These are phyloP conservation scores for Bryopsis sp. DNA, from an alignment of 139 green algal genomes.

Conservation along the genomic window DNA sequence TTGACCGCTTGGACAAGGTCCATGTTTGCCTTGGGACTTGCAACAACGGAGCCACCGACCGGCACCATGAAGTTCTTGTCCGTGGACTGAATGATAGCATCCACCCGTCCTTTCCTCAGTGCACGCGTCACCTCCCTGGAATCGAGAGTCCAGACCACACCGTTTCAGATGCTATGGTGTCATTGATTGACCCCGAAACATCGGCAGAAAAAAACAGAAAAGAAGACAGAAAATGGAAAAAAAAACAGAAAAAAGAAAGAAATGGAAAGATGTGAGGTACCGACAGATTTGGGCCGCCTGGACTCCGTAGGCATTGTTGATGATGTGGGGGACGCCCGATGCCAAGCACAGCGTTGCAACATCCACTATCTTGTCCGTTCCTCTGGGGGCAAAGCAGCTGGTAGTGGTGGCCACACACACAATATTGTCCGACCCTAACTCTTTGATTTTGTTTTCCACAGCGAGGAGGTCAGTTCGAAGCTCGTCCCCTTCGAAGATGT, in stretches of 20 bases:
- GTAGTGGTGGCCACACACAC: slow-evolving; percentile 79
- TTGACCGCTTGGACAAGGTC: slow-evolving; percentile 63
- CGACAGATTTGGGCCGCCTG: slow-evolving; percentile 51
- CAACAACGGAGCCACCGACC: slow-evolving; percentile 68
- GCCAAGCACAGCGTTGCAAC: slow-evolving; percentile 65
- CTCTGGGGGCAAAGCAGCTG: slow-evolving; percentile 88
- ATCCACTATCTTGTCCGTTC: slow-evolving; percentile 43
- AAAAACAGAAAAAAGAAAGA: too few relatives aligned
- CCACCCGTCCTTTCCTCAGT: slow-evolving; percentile 64
- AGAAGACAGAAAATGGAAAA: too few relatives aligned
- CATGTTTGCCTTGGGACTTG: slow-evolving; percentile 19
- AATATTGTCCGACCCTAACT: slow-evolving; percentile 37
- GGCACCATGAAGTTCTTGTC: slow-evolving; percentile 99
- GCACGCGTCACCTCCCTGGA: slow-evolving; percentile 1
- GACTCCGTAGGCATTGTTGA: slow-evolving; percentile 98
- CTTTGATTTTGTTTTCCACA: slow-evolving; percentile 32
- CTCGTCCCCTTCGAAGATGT: slow-evolving; percentile 46
- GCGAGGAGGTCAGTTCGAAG: slow-evolving; percentile 72
- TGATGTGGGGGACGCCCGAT: slow-evolving; percentile 66
- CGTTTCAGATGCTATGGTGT: neutral
- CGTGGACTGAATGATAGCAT: slow-evolving; percentile 77
- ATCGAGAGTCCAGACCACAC: neutral
- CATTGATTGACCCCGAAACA: slow-evolving; percentile 2
- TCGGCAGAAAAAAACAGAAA: too few relatives aligned
- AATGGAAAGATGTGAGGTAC: slow-evolving; percentile 20